Conservation (phyloP, 108 stramenopile genomes). For the Parmales sp. region DNA sequence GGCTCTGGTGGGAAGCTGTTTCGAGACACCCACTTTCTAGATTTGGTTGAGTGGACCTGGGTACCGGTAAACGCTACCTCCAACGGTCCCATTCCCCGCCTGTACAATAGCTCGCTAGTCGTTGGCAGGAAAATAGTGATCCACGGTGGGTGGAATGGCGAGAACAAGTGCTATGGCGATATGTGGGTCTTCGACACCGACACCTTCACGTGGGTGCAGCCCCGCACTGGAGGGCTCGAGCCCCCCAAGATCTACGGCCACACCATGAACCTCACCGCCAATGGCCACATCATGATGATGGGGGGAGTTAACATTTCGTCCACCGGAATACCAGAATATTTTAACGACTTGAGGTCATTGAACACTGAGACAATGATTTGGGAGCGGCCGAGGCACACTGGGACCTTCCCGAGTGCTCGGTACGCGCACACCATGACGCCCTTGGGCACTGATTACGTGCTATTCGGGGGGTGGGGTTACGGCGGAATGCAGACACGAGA, state of each 20-base stretch:
- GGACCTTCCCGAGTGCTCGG: background rate
- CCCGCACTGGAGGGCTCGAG: constrained; percentile 27
- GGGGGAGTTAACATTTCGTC: constrained; percentile 32
- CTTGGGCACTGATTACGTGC: background rate
- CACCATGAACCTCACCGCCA: constrained; percentile 22
- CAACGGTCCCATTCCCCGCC: constrained; percentile 31
- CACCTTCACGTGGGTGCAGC: constrained; percentile 36
- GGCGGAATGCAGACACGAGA: constrained; percentile 9
- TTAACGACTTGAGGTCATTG: background rate
- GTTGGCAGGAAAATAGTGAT: constrained; percentile 56
- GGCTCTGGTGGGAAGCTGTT: constrained; percentile 29
- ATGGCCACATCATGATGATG: constrained; percentile 39
- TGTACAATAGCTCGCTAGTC: constrained; percentile 34
- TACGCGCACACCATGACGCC: background rate
- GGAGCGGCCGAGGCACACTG: background rate
- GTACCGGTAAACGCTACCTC: constrained; percentile 33
- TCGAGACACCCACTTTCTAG: constrained; percentile 43
- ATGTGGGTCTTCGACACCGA: constrained; percentile 58
- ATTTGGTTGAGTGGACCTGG: constrained; percentile 49
- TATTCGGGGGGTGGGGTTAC: constrained; percentile 13
- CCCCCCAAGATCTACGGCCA: constrained; percentile 40
- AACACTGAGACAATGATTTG: constrained; percentile 16
- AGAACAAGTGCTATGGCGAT: constrained; percentile 29
- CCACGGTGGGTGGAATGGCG: constrained; percentile 57
- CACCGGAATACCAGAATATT: constrained; percentile 5